Evolutionary conservation across 176 grass and related monocot genomes (phyloP).

Genomic region (Sorghum bicolor): Sorghum_bicolor_NCBIv3 NC_012878.2:57653001-57653500

Average conservation of each 20-base stretch:
- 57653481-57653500: neutral
- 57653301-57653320: neutral
- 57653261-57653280: constrained; percentile 64
- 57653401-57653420: neutral
- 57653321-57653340: neutral
- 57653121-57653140: too few relatives aligned
- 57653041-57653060: constrained; percentile 75
- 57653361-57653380: too few relatives aligned
- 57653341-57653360: neutral
- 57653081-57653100: neutral
- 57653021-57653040: constrained; percentile 63
- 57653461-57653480: too few relatives aligned
- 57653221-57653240: constrained; percentile 72
- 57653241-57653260: constrained; percentile 61
- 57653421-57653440: neutral
- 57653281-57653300: constrained; percentile 39
- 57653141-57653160: neutral
- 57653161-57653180: constrained; percentile 49
- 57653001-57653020: constrained; percentile 32
- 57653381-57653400: neutral
- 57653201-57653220: constrained; percentile 58
- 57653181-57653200: constrained; percentile 68
- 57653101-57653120: neutral
- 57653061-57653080: constrained; percentile 40
- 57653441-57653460: neutral